Conservation (phyloP, 805 yeast genomes). For the Candida ulmi region DNA sequence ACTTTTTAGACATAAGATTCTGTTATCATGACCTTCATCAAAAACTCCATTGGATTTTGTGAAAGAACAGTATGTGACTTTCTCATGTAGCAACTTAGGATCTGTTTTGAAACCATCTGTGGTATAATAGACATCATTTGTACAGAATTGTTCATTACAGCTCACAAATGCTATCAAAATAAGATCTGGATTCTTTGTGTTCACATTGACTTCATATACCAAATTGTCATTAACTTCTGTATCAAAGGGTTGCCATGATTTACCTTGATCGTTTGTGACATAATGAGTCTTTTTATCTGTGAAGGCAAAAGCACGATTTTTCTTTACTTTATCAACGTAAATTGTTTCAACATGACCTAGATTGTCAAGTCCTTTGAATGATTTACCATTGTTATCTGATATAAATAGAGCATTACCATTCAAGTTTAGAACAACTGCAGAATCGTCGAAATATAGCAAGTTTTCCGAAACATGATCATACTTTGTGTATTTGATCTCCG, state of each 20-base stretch:
- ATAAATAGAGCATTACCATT: constrained; percentile 28
- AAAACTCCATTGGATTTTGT: constrained; percentile 21
- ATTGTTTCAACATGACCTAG: constrained; percentile 25
- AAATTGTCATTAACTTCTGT: constrained; percentile 20
- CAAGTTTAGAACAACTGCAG: constrained; percentile 20
- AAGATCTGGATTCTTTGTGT: constrained; percentile 32
- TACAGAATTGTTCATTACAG: constrained; percentile 27
- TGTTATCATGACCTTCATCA: constrained; percentile 22
- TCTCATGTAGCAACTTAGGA: constrained; percentile 19
- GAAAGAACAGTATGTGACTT: constrained; percentile 27
- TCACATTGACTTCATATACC: constrained; percentile 28
- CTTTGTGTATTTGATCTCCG: constrained; percentile 14
- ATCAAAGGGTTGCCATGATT: constrained; percentile 32
- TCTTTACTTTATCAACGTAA: constrained; percentile 30
- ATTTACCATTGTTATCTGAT: constrained; percentile 42
- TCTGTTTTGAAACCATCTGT: constrained; percentile 38
- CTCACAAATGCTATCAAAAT: constrained; percentile 30
- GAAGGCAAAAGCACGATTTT: constrained; percentile 35
- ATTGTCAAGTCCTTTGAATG: constrained; percentile 30
- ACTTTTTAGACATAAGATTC: constrained; percentile 37
- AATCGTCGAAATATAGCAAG: constrained; percentile 27
- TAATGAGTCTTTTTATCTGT: constrained; percentile 29
- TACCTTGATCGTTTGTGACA: constrained; percentile 36
- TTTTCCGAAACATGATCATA: constrained; percentile 10
- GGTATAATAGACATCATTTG: constrained; percentile 33